Evolutionary conservation across 2,329 filamentous ascomycete species (phyloP).

Genomic region (Aspergillus puulaauensis): DNA sequence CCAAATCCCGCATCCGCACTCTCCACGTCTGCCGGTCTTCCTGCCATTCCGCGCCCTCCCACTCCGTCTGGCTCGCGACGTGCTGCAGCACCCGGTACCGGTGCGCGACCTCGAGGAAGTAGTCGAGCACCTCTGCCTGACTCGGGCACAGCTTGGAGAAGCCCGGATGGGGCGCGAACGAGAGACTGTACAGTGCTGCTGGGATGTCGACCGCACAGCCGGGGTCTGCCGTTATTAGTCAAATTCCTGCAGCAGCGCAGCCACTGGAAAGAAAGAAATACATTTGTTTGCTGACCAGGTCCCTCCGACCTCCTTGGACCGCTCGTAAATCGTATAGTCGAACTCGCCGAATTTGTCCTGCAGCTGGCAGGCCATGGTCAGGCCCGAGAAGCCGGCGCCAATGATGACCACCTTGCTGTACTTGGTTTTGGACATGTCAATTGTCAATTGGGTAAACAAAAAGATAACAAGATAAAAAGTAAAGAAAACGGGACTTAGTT

Average conservation of each 20-base stretch:
- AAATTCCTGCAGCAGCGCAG: neutral
- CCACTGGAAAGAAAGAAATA: neutral
- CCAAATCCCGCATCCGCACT: conserved; percentile 4
- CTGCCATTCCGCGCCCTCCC: conserved; percentile 9
- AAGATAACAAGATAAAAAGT: neutral
- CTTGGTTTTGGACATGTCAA: neutral
- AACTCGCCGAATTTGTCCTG: conserved; percentile 6
- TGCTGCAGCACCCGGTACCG: conserved; percentile 3
- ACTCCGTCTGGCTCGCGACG: conserved; percentile 8
- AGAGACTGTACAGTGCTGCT: conserved; percentile 9
- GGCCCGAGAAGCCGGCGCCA: conserved; percentile 12
- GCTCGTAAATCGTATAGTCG: conserved; percentile 13
- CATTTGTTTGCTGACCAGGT: conserved; percentile 13
- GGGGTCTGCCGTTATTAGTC: neutral
- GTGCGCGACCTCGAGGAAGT: neutral
- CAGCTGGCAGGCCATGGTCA: conserved; percentile 12
- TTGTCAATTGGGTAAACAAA: neutral
- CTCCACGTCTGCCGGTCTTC: conserved; percentile 8
- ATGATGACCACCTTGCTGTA: conserved; percentile 12
- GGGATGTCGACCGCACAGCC: conserved; percentile 13
- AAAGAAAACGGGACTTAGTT: neutral
- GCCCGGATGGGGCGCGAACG: conserved; percentile 7
- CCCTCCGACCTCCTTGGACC: conserved; percentile 4
- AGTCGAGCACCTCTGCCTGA: conserved; percentile 6
- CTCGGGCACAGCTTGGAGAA: conserved; percentile 10